These are phyloP conservation scores for Rosa chinensis DNA, from an alignment of 306 rosid genomes.

Conservation along the genomic window DNA sequence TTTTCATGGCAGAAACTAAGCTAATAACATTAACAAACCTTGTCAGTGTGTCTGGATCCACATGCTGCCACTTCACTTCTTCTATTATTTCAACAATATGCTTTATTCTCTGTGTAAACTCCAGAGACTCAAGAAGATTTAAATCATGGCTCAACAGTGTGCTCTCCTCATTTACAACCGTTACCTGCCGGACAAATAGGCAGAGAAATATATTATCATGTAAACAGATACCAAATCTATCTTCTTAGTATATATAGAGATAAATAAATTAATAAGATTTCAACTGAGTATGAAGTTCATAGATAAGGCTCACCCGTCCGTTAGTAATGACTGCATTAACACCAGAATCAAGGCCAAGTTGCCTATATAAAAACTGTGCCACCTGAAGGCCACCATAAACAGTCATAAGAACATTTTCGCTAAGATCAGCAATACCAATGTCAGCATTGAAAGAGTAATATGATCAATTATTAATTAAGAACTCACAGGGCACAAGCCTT, in stretches of 20 bases:
- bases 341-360: conserved; percentile 67
- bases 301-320: conserved; percentile 78
- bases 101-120: conserved; percentile 82
- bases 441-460: background rate
- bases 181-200: conserved; percentile 47
- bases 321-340: conserved; percentile 83
- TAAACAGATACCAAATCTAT: conserved; percentile 1
- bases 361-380: conserved; percentile 48
- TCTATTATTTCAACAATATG: conserved; percentile 80
- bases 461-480: background rate
- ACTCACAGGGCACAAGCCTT: too few relatives aligned
- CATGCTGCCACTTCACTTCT: conserved; percentile 73
- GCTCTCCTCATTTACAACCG: conserved; percentile 48
- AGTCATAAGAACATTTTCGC: conserved; percentile 8
- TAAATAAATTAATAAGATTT: background rate
- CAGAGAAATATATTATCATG: background rate
- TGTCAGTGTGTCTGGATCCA: conserved; percentile 82
- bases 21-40: conserved; percentile 50
- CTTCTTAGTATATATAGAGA: background rate
- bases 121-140: conserved; percentile 85
- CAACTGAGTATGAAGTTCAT: background rate
- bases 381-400: conserved; percentile 46
- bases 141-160: conserved; percentile 87
- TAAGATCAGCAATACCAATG: background rate
- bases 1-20: background rate